phyloP scores from a whole-genome alignment of 75 land plant genomes.

The Chamaecyparis obtusa region DNA sequence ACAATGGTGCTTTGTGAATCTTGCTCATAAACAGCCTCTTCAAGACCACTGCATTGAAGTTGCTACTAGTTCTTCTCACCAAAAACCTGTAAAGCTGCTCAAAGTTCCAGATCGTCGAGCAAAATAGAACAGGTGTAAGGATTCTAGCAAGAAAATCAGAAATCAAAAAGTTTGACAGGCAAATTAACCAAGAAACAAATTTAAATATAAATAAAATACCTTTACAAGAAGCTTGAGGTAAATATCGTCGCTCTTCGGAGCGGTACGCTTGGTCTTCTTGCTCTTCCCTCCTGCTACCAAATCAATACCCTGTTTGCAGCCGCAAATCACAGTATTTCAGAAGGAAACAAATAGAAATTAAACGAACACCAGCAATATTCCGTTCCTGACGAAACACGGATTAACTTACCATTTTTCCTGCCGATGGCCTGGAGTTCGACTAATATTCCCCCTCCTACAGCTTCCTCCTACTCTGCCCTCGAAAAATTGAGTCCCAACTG shows the following conservation, averaged over 20 bases:
- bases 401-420: neutral
- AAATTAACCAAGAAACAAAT: neutral
- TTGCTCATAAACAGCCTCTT: conserved; percentile 86
- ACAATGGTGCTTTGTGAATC: conserved; percentile 62
- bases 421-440: neutral
- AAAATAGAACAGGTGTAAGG: neutral
- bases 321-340: neutral
- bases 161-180: neutral
- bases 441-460: neutral
- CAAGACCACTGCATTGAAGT: conserved; percentile 61
- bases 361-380: neutral
- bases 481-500: neutral
- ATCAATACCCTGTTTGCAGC: conserved; percentile 58
- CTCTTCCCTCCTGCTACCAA: conserved; percentile 69
- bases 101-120: neutral
- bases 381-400: neutral
- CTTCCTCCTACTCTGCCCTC: neutral
- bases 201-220: conserved; percentile 18
- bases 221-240: conserved; percentile 83
- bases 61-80: conserved; percentile 66
- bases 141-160: neutral
- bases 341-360: neutral
- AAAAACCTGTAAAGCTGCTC: conserved; percentile 67
- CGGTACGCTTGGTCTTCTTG: conserved; percentile 71
- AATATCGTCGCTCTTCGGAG: conserved; percentile 73